Percentiles rank a stretch among this genome's conserved stretches.
phyloP scores from a whole-genome alignment of 2,329 filamentous ascomycete species.

The Mollisiaceae sp. region DNA sequence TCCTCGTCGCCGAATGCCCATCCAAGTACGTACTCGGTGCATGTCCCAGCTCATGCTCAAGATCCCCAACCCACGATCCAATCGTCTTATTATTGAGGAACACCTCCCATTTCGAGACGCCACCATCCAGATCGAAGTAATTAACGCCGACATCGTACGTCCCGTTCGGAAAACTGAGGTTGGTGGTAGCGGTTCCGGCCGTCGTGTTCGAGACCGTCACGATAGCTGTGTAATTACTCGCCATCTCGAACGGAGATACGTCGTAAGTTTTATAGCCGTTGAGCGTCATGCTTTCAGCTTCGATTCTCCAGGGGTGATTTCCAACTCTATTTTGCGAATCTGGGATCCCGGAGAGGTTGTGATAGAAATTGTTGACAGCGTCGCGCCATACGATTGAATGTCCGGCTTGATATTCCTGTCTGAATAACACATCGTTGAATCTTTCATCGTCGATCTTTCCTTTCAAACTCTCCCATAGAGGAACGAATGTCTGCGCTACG shows the following conservation, averaged over 20 bases:
- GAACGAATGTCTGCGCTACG: constrained; percentile 63
- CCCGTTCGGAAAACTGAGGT: constrained; percentile 54
- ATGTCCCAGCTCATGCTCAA: constrained; percentile 64
- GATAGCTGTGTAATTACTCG: constrained; percentile 60
- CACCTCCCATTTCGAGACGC: constrained; percentile 60
- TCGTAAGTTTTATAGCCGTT: constrained; percentile 59
- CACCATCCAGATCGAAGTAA: constrained; percentile 68
- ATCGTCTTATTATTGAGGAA: constrained; percentile 58
- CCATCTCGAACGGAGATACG: constrained; percentile 64
- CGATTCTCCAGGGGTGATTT: constrained; percentile 68
- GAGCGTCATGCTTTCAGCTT: constrained; percentile 69
- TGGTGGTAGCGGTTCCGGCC: constrained; percentile 53
- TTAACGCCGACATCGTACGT: constrained; percentile 68
- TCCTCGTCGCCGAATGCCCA: constrained; percentile 66
- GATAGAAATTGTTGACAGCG: constrained; percentile 67
- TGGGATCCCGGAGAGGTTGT: constrained; percentile 63
- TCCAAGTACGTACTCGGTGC: constrained; percentile 64
- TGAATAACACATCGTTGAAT: constrained; percentile 62
- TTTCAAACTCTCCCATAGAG: constrained; percentile 58
- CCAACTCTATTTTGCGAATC: constrained; percentile 62
- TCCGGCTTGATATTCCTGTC: constrained; percentile 68
- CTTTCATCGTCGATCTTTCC: constrained; percentile 64
- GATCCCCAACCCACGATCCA: constrained; percentile 63
- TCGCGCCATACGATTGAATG: constrained; percentile 75
- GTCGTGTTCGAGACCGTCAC: constrained; percentile 60